A percentile compares a stretch with the other conserved stretches of the same genome.
These are phyloP conservation scores for Sphagnum contortum DNA, from an alignment of 225 moss, liverwort and hornwort species.

Conservation along the genomic window DNA sequence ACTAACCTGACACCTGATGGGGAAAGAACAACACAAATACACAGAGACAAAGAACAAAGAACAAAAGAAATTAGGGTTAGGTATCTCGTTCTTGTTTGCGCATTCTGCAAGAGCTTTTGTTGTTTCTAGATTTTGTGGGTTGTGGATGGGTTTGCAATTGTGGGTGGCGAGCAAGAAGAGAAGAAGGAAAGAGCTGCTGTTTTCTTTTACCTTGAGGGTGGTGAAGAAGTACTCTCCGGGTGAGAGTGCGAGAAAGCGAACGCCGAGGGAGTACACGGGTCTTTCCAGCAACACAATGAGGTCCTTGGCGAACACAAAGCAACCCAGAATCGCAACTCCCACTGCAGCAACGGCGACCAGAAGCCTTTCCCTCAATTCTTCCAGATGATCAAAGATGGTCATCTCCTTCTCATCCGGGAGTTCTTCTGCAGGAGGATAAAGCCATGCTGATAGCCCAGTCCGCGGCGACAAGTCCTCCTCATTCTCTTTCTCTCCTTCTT, in stretches of 20 bases:
- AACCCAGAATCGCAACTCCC: conserved; percentile 59
- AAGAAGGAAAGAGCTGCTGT: too few relatives aligned
- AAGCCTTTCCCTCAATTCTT: conserved; percentile 78
- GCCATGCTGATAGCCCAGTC: conserved; percentile 73
- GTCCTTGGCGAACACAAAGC: conserved; percentile 81
- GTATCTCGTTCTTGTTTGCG: too few relatives aligned
- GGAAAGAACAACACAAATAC: too few relatives aligned
- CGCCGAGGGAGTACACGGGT: conserved; percentile 83
- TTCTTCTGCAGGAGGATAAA: conserved; percentile 85
- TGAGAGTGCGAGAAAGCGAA: conserved; percentile 88
- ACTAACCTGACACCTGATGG: too few relatives aligned
- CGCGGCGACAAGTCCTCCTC: conserved; percentile 15
- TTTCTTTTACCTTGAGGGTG: conserved; percentile 62
- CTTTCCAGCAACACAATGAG: conserved; percentile 82
- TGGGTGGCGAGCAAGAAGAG: too few relatives aligned
- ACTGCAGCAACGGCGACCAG: conserved; percentile 63
- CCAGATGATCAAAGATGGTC: conserved; percentile 92
- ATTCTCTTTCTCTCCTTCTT: not conserved
- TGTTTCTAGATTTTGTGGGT: too few relatives aligned
- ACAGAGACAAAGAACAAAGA: too few relatives aligned
- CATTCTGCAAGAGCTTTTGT: too few relatives aligned
- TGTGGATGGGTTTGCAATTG: too few relatives aligned
- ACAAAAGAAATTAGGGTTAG: too few relatives aligned
- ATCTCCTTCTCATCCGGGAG: conserved; percentile 96
- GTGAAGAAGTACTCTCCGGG: conserved; percentile 99